Conservation (phyloP, 1,284 basidiomycete species). For the Boletus sp. region DNA sequence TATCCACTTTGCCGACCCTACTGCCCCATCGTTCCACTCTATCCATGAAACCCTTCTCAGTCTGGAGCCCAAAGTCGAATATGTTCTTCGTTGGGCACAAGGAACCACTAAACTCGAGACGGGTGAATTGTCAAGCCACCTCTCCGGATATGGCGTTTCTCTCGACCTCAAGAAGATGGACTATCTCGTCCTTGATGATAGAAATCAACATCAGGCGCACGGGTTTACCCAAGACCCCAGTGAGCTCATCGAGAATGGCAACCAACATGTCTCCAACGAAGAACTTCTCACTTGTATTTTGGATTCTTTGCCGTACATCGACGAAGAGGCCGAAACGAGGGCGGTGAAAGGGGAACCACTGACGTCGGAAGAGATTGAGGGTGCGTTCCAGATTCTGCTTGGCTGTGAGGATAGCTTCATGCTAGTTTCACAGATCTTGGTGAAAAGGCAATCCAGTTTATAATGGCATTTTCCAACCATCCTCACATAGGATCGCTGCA, state of each 20-base stretch:
- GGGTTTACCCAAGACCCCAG: constrained; percentile 1
- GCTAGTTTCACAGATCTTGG: constrained; percentile 53
- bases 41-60: constrained; percentile 64
- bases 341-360: constrained; percentile 44
- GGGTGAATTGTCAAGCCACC: constrained; percentile 37
- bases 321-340: constrained; percentile 44
- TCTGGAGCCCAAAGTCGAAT: constrained; percentile 53
- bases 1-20: constrained; percentile 67
- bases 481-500: constrained; percentile 7
- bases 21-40: constrained; percentile 57
- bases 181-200: constrained; percentile 90
- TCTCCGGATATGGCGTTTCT: constrained; percentile 89
- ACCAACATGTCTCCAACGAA: constrained; percentile 24
- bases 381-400: constrained; percentile 34
- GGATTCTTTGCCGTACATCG: constrained; percentile 52
- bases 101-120: constrained; percentile 34
- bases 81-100: constrained; percentile 57
- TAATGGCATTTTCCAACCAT: constrained; percentile 47
- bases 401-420: neutral
- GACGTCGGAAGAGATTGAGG: constrained; percentile 56
- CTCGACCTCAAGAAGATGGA: constrained; percentile 97
- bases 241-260: constrained; percentile 10
- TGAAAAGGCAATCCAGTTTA: constrained; percentile 68
- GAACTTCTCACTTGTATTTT: constrained; percentile 39
- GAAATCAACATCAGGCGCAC: constrained; percentile 33